These are phyloP conservation scores for Pezicula neosporulosa DNA, from an alignment of 2,329 filamentous ascomycete genomes.

Conservation along the genomic window DNA sequence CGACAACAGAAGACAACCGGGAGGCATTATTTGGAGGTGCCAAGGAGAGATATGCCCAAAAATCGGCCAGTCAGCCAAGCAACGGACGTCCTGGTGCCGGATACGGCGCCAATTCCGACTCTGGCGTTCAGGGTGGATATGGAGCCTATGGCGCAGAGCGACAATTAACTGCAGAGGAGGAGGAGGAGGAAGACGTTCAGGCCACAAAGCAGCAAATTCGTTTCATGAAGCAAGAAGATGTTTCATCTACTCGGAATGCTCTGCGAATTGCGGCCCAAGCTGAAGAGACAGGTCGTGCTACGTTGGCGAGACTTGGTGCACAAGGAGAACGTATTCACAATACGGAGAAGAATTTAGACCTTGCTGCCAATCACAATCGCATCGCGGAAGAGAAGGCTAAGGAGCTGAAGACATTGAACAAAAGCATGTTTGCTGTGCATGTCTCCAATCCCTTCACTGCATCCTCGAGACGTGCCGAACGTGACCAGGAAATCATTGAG, in stretches of 20 bases:
- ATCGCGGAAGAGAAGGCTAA: conserved; percentile 76
- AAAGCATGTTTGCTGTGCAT: conserved; percentile 87
- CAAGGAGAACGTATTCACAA: conserved; percentile 82
- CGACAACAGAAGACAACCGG: conserved; percentile 47
- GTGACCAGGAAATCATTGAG: conserved; percentile 67
- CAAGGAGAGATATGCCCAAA: conserved; percentile 29
- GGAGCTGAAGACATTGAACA: conserved; percentile 81
- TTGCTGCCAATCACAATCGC: conserved; percentile 72
- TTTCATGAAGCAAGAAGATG: conserved; percentile 74
- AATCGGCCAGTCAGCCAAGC: conserved; percentile 13
- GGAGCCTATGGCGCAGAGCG: conserved; percentile 64
- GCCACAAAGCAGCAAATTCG: conserved; percentile 72
- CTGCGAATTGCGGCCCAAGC: conserved; percentile 64
- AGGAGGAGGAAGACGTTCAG: conserved; percentile 70
- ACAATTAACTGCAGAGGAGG: conserved; percentile 74
- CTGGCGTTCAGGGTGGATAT: conserved; percentile 27
- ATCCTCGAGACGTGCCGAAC: conserved; percentile 57
- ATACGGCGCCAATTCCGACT: conserved; percentile 20
- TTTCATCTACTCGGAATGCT: conserved; percentile 68
- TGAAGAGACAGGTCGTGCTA: conserved; percentile 68
- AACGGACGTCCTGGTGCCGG: conserved; percentile 21
- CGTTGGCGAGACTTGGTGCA: conserved; percentile 67
- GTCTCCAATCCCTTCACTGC: conserved; percentile 76
- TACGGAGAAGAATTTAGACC: conserved; percentile 78
- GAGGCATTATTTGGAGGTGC: conserved; percentile 56